Conservation (phyloP, 164 flowering plant species). For the Liquidambar formosana region DNA sequence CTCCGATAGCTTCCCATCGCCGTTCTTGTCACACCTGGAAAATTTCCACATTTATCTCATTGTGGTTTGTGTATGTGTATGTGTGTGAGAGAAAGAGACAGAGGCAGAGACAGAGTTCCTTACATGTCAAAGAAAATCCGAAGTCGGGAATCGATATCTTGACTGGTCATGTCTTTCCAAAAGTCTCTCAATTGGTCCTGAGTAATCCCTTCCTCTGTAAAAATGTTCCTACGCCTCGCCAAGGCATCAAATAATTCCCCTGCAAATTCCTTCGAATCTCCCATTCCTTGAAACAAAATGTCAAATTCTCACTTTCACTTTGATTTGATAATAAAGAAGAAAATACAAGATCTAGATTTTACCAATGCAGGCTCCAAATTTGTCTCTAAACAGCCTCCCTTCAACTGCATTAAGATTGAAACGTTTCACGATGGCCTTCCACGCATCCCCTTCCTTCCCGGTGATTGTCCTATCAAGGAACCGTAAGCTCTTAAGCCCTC, state of each 20-base stretch:
- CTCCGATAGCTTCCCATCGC: constrained; percentile 89
- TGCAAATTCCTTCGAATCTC: constrained; percentile 80
- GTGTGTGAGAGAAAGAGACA: neutral
- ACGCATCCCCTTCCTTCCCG: constrained; percentile 73
- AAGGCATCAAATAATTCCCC: constrained; percentile 67
- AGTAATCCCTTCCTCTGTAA: constrained; percentile 47
- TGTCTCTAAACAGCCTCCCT: constrained; percentile 58
- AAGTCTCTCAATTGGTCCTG: constrained; percentile 51
- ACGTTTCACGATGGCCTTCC: constrained; percentile 72
- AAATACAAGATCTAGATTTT: neutral
- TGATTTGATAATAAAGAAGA: too few species aligned
- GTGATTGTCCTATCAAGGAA: constrained; percentile 66
- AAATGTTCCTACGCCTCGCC: constrained; percentile 59
- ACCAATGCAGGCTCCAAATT: constrained; percentile 86
- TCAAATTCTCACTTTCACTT: too few species aligned
- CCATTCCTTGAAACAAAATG: constrained; percentile 62
- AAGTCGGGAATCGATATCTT: constrained; percentile 71
- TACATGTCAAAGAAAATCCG: constrained; percentile 99
- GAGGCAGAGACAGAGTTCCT: constrained; percentile 12
- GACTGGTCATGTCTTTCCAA: constrained; percentile 80
- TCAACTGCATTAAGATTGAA: constrained; percentile 53
- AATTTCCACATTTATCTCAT: neutral
- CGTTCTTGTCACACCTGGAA: constrained; percentile 92
- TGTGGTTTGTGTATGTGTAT: too few species aligned
- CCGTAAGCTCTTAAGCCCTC: constrained; percentile 63